Evolutionary conservation across 768 basidiomycete species (phyloP).

Genomic region (Phlegmacium glaucopus): DNA sequence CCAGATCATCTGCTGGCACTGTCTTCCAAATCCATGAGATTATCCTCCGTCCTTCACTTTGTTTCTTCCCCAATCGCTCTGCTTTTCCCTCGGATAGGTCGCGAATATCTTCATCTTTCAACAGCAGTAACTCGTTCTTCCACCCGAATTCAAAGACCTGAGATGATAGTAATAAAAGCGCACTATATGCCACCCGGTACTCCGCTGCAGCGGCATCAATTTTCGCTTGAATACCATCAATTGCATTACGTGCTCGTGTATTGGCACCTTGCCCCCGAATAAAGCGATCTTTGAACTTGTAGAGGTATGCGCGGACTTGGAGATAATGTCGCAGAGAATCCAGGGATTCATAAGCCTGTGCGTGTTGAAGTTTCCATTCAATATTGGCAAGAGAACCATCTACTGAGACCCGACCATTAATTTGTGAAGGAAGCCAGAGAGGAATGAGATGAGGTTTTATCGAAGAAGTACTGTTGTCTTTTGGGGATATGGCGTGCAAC

Average conservation of each 20-base stretch:
- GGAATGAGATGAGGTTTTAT: too few relatives aligned
- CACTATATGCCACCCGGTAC: slow-evolving; percentile 16
- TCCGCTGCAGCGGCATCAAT: slow-evolving; percentile 11
- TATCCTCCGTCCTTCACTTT: background rate
- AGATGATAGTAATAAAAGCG: slow-evolving; percentile 6
- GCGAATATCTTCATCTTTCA: slow-evolving; percentile 13
- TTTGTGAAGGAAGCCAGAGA: slow-evolving; percentile 22
- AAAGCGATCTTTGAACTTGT: slow-evolving; percentile 16
- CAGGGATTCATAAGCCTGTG: slow-evolving; percentile 24
- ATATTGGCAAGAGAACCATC: slow-evolving; percentile 4
- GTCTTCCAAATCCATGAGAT: slow-evolving; percentile 15
- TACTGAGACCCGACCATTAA: background rate
- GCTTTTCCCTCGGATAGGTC: slow-evolving; percentile 18
- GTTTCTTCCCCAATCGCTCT: slow-evolving; percentile 2
- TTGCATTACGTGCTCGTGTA: slow-evolving; percentile 18
- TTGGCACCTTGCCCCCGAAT: slow-evolving; percentile 20
- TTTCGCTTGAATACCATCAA: slow-evolving; percentile 12
- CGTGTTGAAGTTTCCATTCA: slow-evolving; percentile 18
- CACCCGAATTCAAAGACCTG: slow-evolving; percentile 5
- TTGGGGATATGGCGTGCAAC: too few relatives aligned
- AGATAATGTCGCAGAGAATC: slow-evolving; percentile 16
- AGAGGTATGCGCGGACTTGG: slow-evolving; percentile 21
- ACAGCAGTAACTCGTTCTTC: slow-evolving; percentile 10
- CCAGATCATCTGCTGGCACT: background rate
- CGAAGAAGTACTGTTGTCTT: too few relatives aligned